Evolutionary conservation across 495 filamentous ascomycete species (phyloP).

Genomic region (Pyrenula massariospora): DNA sequence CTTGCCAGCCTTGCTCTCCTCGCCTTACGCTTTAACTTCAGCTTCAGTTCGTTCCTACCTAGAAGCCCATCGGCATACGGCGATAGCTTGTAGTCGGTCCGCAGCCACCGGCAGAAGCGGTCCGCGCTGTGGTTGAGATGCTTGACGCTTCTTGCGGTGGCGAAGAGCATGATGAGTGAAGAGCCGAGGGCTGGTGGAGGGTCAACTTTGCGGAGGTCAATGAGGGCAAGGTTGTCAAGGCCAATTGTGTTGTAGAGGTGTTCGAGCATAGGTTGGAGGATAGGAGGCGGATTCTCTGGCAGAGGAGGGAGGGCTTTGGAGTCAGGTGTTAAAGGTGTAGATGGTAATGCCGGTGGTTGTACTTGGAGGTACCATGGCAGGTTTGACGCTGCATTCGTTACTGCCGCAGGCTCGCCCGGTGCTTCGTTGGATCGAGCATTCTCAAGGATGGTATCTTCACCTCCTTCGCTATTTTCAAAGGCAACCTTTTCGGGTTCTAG

Average conservation of each 20-base stretch:
- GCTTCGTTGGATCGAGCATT: too few relatives aligned
- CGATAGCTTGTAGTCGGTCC: slow-evolving; percentile 53
- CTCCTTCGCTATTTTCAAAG: too few relatives aligned
- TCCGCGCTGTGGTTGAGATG: slow-evolving; percentile 91
- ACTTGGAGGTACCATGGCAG: slow-evolving; percentile 85
- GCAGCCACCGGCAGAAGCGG: slow-evolving; percentile 74
- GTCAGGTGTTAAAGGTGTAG: slow-evolving; percentile 40
- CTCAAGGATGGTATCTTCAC: too few relatives aligned
- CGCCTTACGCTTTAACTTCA: slow-evolving; percentile 68
- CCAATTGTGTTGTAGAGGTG: slow-evolving; percentile 73
- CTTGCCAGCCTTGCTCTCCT: slow-evolving; percentile 66
- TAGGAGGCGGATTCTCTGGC: slow-evolving; percentile 58
- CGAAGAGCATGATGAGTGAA: slow-evolving; percentile 83
- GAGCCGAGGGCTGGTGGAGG: slow-evolving; percentile 78
- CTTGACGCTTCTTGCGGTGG: slow-evolving; percentile 85
- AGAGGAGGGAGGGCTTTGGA: slow-evolving; percentile 63
- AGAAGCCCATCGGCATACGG: slow-evolving; percentile 80
- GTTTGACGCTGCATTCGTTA: not conserved
- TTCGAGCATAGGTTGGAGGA: slow-evolving; percentile 63
- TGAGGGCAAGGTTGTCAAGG: slow-evolving; percentile 60
- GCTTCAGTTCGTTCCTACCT: slow-evolving; percentile 82
- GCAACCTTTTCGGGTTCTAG: too few relatives aligned
- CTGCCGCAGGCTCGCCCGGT: not conserved
- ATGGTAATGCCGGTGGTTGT: slow-evolving; percentile 19
- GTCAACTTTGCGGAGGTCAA: slow-evolving; percentile 75